A percentile compares a stretch with the other conserved stretches of the same genome.
Conservation (phyloP, 2,329 filamentous ascomycete genomes). For the Talaromyces piceae region DNA sequence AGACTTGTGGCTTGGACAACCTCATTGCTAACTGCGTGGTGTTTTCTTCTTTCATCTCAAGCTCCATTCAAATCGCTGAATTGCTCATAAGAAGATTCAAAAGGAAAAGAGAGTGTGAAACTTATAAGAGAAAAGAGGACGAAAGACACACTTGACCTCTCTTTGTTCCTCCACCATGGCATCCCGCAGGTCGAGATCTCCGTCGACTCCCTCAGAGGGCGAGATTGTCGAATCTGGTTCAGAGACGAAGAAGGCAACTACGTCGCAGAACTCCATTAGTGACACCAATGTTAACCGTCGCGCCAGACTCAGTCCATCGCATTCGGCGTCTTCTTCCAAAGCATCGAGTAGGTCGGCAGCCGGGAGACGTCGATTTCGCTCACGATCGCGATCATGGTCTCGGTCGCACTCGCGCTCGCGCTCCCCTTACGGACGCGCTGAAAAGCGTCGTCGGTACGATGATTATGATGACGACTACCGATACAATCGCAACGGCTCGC, state of each 20-base stretch:
- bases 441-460: constrained; percentile 37
- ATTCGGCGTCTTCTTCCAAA: constrained; percentile 41
- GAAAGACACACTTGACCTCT: too few relatives aligned
- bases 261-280: constrained; percentile 64
- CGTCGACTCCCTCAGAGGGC: constrained; percentile 71
- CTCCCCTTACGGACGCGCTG: constrained; percentile 35
- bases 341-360: constrained; percentile 28
- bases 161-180: constrained; percentile 34
- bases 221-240: constrained; percentile 71
- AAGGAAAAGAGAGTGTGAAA: background rate
- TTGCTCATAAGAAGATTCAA: too few relatives aligned
- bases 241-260: constrained; percentile 73
- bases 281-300: constrained; percentile 84
- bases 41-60: constrained; percentile 9
- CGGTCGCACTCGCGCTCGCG: too few relatives aligned
- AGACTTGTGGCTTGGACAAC: constrained; percentile 19
- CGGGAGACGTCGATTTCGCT: constrained; percentile 45
- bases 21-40: constrained; percentile 28
- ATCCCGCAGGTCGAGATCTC: constrained; percentile 42
- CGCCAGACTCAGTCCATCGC: constrained; percentile 63
- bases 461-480: constrained; percentile 28
- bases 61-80: constrained; percentile 11
- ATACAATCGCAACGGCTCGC: constrained; percentile 23
- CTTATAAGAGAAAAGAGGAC: background rate
- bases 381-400: constrained; percentile 26